Evolutionary conservation across 495 filamentous ascomycete species (phyloP).

Genomic region (Lasiosphaeris hirsuta): DNA sequence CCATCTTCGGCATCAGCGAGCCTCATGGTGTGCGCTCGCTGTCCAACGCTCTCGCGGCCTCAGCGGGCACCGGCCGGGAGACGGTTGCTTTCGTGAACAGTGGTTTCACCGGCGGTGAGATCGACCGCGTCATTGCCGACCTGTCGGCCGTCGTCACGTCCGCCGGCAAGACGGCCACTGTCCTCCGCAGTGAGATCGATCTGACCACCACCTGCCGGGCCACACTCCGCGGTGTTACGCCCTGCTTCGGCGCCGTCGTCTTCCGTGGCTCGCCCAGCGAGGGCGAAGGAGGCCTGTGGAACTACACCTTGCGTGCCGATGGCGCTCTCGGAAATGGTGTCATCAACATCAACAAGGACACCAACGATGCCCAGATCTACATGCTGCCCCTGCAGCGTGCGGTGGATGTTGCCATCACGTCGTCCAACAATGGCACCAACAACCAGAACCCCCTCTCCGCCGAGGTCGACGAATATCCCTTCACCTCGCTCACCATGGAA

Average conservation of each 20-base stretch:
- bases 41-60: conserved; percentile 51
- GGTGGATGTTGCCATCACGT: conserved; percentile 68
- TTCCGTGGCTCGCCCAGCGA: conserved; percentile 71
- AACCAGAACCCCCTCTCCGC: conserved; percentile 41
- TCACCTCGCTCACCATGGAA: conserved; percentile 62
- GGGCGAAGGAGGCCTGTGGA: conserved; percentile 66
- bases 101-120: conserved; percentile 64
- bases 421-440: conserved; percentile 38
- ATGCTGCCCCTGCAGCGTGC: conserved; percentile 73
- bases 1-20: conserved; percentile 63
- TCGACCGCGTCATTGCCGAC: conserved; percentile 64
- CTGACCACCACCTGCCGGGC: conserved; percentile 62
- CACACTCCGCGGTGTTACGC: conserved; percentile 64
- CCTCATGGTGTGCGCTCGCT: conserved; percentile 58
- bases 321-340: conserved; percentile 52
- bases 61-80: conserved; percentile 48
- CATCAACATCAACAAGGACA: conserved; percentile 54
- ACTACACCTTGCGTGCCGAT: conserved; percentile 78
- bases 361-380: conserved; percentile 71
- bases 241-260: conserved; percentile 71
- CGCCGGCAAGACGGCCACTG: conserved; percentile 54
- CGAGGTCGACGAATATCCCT: conserved; percentile 64
- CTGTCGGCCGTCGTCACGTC: conserved; percentile 49
- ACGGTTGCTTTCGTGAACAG: conserved; percentile 80
- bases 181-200: conserved; percentile 50